Conservation (phyloP, 2,329 filamentous ascomycete genomes). For the Colletotrichum sp. region DNA sequence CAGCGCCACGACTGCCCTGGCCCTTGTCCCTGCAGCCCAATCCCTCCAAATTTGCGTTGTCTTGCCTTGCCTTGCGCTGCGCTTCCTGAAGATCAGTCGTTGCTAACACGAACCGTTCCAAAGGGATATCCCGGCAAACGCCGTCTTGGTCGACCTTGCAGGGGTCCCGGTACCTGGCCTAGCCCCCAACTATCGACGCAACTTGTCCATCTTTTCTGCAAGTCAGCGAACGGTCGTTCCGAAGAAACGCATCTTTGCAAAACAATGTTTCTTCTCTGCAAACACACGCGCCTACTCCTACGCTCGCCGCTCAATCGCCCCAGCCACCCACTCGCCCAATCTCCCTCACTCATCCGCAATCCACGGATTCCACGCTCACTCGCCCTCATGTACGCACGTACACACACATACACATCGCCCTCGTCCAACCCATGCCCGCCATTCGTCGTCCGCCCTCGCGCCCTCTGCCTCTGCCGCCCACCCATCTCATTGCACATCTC, state of each 20-base stretch:
- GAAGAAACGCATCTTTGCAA: conserved; percentile 14
- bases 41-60: background rate
- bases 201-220: background rate
- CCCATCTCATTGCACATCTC: background rate
- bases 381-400: background rate
- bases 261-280: conserved; percentile 22
- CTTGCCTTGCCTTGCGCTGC: background rate
- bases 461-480: background rate
- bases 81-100: background rate
- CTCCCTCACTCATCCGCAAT: background rate
- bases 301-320: background rate
- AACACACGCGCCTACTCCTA: conserved; percentile 14
- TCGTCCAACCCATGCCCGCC: background rate
- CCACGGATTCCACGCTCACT: background rate
- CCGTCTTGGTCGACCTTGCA: background rate
- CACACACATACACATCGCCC: background rate
- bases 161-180: background rate
- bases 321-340: background rate
- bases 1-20: background rate
- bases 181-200: background rate
- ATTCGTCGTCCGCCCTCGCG: background rate
- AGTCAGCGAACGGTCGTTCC: conserved; percentile 5
- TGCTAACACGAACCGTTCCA: background rate
- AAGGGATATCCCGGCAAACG: background rate
- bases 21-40: conserved; percentile 6